A percentile compares a stretch with the other conserved stretches of the same genome.
phyloP scores from a whole-genome alignment of 2,329 filamentous ascomycete genomes.

The Fusarium decemcellulare region DNA sequence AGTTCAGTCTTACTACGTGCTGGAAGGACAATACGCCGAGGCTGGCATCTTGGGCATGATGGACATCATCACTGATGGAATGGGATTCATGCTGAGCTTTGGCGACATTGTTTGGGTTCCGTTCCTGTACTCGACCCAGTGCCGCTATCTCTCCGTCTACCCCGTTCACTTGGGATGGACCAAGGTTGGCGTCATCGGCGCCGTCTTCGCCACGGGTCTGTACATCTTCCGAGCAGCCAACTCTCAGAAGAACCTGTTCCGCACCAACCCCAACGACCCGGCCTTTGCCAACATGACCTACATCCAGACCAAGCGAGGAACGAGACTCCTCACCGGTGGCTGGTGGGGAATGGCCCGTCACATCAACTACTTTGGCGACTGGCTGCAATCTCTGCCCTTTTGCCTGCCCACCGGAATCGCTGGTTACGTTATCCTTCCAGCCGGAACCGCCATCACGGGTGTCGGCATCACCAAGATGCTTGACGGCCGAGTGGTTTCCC shows the following conservation, averaged over 20 bases:
- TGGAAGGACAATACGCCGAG: conserved; percentile 89
- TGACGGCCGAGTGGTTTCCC: conserved; percentile 74
- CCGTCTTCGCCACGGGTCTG: conserved; percentile 78
- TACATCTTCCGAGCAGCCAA: conserved; percentile 91
- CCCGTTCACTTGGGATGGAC: conserved; percentile 79
- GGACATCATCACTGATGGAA: conserved; percentile 90
- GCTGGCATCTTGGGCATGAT: conserved; percentile 89
- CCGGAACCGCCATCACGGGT: conserved; percentile 55
- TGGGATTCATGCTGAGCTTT: conserved; percentile 93
- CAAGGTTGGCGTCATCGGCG: conserved; percentile 74
- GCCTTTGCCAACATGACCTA: conserved; percentile 82
- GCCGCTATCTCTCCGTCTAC: conserved; percentile 85
- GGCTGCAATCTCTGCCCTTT: conserved; percentile 91
- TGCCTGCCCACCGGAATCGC: conserved; percentile 86
- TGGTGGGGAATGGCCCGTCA: conserved; percentile 94
- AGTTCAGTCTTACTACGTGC: conserved; percentile 84
- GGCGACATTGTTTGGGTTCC: conserved; percentile 93
- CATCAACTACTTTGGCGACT: conserved; percentile 95
- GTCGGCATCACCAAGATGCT: conserved; percentile 67
- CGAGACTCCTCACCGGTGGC: conserved; percentile 82
- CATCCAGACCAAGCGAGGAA: conserved; percentile 86
- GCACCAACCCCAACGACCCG: conserved; percentile 85
- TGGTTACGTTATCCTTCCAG: conserved; percentile 78
- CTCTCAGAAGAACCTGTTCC: conserved; percentile 94
- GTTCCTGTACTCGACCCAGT: conserved; percentile 86